phyloP scores from a whole-genome alignment of 2,329 filamentous ascomycete genomes.

The Fulvia fulva region DNA sequence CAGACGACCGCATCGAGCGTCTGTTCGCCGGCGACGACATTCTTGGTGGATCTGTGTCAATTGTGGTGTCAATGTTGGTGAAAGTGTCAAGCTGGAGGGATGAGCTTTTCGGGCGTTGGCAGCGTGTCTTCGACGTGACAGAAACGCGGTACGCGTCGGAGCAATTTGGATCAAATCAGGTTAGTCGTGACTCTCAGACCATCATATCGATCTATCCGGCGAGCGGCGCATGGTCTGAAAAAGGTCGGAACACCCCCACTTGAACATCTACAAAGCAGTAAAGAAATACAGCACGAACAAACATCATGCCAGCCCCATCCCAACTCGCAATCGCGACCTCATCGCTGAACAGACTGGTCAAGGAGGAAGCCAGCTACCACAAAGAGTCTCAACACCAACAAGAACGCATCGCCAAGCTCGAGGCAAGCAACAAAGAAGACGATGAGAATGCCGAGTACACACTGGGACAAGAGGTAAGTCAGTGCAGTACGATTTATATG shows the following conservation, averaged over 20 bases:
- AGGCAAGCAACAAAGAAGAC: constrained; percentile 47
- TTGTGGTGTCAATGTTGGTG: constrained; percentile 6
- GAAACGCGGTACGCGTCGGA: background rate
- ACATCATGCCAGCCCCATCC: constrained; percentile 69
- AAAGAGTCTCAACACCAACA: constrained; percentile 76
- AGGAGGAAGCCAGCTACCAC: constrained; percentile 88
- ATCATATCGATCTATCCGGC: background rate
- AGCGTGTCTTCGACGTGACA: background rate
- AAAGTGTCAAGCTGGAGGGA: constrained; percentile 1
- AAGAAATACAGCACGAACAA: background rate
- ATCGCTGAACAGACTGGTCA: constrained; percentile 77
- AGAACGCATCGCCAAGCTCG: constrained; percentile 65
- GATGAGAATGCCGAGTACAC: constrained; percentile 72
- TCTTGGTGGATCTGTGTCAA: constrained; percentile 21
- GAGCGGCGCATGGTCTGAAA: background rate
- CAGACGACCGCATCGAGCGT: constrained; percentile 53
- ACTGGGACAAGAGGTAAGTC: constrained; percentile 78
- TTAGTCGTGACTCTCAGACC: too few relatives aligned
- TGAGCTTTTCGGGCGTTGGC: background rate
- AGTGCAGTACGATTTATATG: background rate
- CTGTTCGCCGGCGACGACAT: constrained; percentile 63
- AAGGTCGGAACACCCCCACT: background rate
- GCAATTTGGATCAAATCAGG: background rate
- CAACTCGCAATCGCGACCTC: constrained; percentile 75
- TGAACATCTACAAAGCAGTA: background rate